Evolutionary conservation across 345 rosid species (phyloP), one percentile per base, ranked within the genome.

Genomic region (Aquilaria malaccensis): DNA sequence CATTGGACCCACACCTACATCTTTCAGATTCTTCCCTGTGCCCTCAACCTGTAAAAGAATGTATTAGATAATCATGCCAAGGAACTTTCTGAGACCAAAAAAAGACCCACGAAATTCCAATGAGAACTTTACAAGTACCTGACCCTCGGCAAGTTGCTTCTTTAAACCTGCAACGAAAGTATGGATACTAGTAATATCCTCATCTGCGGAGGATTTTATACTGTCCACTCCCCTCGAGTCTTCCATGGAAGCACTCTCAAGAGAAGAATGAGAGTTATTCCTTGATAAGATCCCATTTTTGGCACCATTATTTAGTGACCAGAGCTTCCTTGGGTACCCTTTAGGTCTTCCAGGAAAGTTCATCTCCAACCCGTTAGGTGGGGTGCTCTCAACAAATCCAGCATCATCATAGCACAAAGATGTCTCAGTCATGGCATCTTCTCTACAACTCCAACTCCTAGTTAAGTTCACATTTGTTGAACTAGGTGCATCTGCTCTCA

Each of bases 81-180:
- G 41, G 52, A 32, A 33, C 50, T 29, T 13, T 54, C n/a, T 12
- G 41, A 50, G 29, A 50, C 12, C 37, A 22, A 48, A 61, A 63
- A 45, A 22, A 32, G 53, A 45, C 9, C 33, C 37, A 14, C 48
- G 31, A 46, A 53, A 22, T 6, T 14, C 43, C 50, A 45, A 60
- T 7, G 46, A 66, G 33, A 55, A 15, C 1, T 37, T 37, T 37
- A 37, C 43, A 37, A 37, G 43, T 37, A 79, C 84, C 84, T 79
- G 77, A 52, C 69, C 74, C 33, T 67, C 77, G 13, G 63, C 76
- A 49, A 72, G 73, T 59, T 81, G 84, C 67, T 74, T 77, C 83
- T 90, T 83, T 69, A 94, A 60, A 59, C 97, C 99, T 32, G 84
- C 81, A 50, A 88, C 95, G 60, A 94, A 90, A 66, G 82, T 81